Evolutionary conservation across 768 basidiomycete species (phyloP).

Genomic region (Amyloporia xantha): DNA sequence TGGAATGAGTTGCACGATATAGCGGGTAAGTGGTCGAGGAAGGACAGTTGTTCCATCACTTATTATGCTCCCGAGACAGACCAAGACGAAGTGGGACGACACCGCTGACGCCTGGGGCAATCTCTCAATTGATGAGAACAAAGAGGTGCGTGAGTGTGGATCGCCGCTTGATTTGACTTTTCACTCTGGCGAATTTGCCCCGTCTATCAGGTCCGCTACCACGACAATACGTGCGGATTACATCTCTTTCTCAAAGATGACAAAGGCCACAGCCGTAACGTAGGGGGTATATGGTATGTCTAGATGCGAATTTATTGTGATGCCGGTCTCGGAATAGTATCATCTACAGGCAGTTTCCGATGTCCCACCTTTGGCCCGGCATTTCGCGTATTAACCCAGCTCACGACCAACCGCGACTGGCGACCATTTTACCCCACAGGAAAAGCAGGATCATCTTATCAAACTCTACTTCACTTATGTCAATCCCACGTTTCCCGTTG

Average conservation of each 20-base stretch:
- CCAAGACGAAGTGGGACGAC: conserved; percentile 28
- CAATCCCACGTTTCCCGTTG: conserved; percentile 75
- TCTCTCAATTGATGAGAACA: conserved; percentile 69
- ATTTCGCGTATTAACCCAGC: conserved; percentile 10
- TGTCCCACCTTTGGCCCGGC: conserved; percentile 66
- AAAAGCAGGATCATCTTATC: conserved; percentile 64
- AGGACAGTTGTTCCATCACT: too few relatives aligned
- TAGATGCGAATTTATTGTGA: too few relatives aligned
- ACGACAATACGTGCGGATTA: conserved; percentile 70
- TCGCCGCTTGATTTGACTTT: not conserved
- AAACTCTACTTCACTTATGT: conserved; percentile 76
- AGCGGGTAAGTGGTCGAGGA: too few relatives aligned
- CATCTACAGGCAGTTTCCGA: conserved; percentile 35
- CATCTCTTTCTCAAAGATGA: conserved; percentile 60
- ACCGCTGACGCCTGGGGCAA: conserved; percentile 55
- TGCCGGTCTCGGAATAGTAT: not conserved
- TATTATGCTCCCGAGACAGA: conserved; percentile 17
- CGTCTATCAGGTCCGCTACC: conserved; percentile 63
- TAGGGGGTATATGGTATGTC: conserved; percentile 26
- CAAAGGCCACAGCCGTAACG: conserved; percentile 66
- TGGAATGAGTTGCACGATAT: not conserved
- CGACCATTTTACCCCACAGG: conserved; percentile 52
- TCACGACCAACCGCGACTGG: not conserved
- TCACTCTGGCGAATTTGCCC: not conserved
- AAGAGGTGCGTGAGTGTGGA: conserved; percentile 53